Percentiles rank a stretch among this genome's conserved stretches.
These are phyloP conservation scores for Trichosporon sp. DNA, from an alignment of 1,284 basidiomycete genomes.

Conservation along the genomic window DNA sequence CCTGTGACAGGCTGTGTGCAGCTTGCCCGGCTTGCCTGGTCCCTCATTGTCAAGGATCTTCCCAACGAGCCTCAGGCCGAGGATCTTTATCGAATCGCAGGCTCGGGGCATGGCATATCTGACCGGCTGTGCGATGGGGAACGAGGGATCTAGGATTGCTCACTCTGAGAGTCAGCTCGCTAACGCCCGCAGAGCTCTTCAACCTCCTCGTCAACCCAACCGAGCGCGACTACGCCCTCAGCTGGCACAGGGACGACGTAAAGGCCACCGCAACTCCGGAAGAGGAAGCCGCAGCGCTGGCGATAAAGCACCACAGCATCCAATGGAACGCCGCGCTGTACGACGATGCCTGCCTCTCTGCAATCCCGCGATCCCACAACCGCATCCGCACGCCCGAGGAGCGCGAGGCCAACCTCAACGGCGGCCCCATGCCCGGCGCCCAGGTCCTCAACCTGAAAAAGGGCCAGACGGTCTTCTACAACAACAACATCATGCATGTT, in stretches of 20 bases:
- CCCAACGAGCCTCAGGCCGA: no score
- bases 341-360: conserved; percentile 65
- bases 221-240: conserved; percentile 63
- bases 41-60: no score
- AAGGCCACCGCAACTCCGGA: conserved; percentile 58
- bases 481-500: conserved; percentile 59
- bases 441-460: conserved; percentile 58
- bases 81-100: no score
- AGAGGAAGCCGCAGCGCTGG: conserved; percentile 60
- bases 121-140: no score
- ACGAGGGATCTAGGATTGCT: background rate
- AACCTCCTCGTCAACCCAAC: conserved; percentile 71
- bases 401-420: conserved; percentile 56
- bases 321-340: conserved; percentile 82
- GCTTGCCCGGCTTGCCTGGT: no score
- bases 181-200: conserved; percentile 59
- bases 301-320: conserved; percentile 62
- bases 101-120: no score
- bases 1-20: no score
- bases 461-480: conserved; percentile 76
- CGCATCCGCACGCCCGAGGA: conserved; percentile 59
- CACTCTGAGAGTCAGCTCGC: no score
- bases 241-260: conserved; percentile 80
- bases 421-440: conserved; percentile 63
- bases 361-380: conserved; percentile 67